Base-by-base conservation (phyloP, 352 stramenopile species). In the Globisporangium spiculum region DNA sequence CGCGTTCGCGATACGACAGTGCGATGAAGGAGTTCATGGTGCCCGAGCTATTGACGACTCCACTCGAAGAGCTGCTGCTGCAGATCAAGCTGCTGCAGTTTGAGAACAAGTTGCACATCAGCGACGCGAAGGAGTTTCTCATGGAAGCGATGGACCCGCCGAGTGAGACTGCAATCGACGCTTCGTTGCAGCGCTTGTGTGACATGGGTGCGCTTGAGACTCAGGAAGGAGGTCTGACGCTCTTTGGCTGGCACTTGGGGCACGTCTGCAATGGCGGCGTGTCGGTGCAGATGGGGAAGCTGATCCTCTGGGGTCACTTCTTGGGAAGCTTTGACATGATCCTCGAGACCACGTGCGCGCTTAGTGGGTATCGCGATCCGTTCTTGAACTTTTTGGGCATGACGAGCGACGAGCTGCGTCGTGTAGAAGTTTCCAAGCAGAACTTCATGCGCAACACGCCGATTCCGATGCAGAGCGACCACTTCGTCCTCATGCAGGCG, bases 81-180 rank as follows among this genome's bases (percentile, higher is more conserved):
- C 80, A 92, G 56, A 88, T 93, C 44, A 92, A 89, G 57, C 75
- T 95, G 34, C 70, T 93, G 22, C 80, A 90, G 65, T 81, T 90
- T 30, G 83, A 93, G 26, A 82, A 89, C 66, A 91, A 92, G 71
- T 76, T 93, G 4, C 74, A 86, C 41, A 90, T 92, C 55, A 67
- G 71, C 34, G 75, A 89, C 54, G 79, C 80, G 16, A 91, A 90
- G 66, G 74, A 79, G 22, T 99, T 99, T 67, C 72, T 99, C 26
- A 66, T 84, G 26, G 81, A 97, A 36, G 97, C 96, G 10, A 91
- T 99, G 63, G 90, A 99, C 64, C 91, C 97, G 18, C 97, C 97
- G 0, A 91, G 83, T 12, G 81, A 92, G n/a, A 83, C 90, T 3
- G 83, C 91, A 4, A 96, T 99, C 44, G 84, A 97, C 61, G 93